Base-by-base conservation (phyloP, 441 rosid genomes). In the Corymbia citriodora region DNA sequence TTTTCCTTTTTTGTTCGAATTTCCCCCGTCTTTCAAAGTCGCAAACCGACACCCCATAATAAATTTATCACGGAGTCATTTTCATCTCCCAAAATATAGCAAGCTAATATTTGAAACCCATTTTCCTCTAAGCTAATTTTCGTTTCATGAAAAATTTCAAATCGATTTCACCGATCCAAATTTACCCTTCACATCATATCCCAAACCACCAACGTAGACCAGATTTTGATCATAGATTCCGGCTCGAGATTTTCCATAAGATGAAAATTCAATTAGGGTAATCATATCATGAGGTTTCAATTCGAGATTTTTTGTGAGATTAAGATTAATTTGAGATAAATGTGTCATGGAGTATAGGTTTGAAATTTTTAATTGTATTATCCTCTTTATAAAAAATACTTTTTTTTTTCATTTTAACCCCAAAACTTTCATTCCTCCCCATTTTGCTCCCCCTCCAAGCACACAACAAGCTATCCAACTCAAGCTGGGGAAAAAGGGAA, bases 261-360 rank as follows among this genome's bases (percentile, higher is more conserved):
- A 65, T 6, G 27, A 74, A 74, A 40, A 72, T 74, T 74, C 10
- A 12, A 36, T 21, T 1, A 1, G 6, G 14, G 14, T 40, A 36
- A 40, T 11, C 0, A 16, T 21, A 3, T 74, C 29, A 40, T 0
- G 15, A 1, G 16, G 3, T 45, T 10, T 0, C 2, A 0, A 74
- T 19, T 74, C 40, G 50, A 10, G 7, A 11, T 21, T 36, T 18
- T 21, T 40, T 6, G 2, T 10, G 8, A 74, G 5, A 21, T 40
- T 40, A 40, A 74, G 40, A 74, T 40, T 74, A 74, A 2, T 3
- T 40, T 25, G 4, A 23, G 29, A 74, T 14, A 40, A 72, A 40
- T 21, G 16, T 21, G 1, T 21, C 1, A 0, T 36, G 29, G 2
- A 10, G 49, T 21, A 11, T 5, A 5, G 0, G 50, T 36, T 19